Evolutionary conservation across 805 yeast species (phyloP).

Genomic region (Zygosaccharomyces siamensis): DNA sequence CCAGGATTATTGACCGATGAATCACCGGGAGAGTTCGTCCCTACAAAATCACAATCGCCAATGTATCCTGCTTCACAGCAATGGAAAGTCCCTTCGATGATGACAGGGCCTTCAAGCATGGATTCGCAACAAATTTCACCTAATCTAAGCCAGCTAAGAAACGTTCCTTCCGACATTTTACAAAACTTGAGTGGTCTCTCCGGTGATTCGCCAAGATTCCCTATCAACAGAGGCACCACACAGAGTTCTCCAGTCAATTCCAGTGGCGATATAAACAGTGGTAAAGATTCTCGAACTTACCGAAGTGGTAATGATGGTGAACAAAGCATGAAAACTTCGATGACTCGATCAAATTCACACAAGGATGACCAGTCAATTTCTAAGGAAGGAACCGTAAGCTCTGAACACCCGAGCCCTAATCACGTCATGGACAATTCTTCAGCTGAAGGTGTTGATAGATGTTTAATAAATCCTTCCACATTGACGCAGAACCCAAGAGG

Average conservation of each 20-base stretch:
- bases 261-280: neutral
- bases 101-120: constrained; percentile 6
- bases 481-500: constrained; percentile 5
- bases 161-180: constrained; percentile 20
- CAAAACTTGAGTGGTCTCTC: constrained; percentile 19
- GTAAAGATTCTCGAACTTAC: neutral
- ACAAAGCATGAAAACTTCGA: neutral
- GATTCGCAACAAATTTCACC: constrained; percentile 13
- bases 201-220: constrained; percentile 15
- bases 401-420: constrained; percentile 1
- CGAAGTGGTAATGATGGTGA: constrained; percentile 3
- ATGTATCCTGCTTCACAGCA: constrained; percentile 15
- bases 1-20: constrained; percentile 53
- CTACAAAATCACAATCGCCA: constrained; percentile 25
- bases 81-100: constrained; percentile 8
- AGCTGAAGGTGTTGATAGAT: neutral
- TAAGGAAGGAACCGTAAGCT: neutral
- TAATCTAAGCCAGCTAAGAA: constrained; percentile 17
- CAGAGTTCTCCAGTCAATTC: constrained; percentile 5
- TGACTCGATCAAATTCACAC: neutral
- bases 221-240: constrained; percentile 1
- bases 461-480: neutral
- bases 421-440: neutral
- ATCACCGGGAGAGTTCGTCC: constrained; percentile 14
- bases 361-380: neutral